Percentiles rank a stretch among this genome's conserved stretches.
Evolutionary conservation across 257 asterid genomes (phyloP).

Genomic region (Rauvolfia tetraphylla): DNA sequence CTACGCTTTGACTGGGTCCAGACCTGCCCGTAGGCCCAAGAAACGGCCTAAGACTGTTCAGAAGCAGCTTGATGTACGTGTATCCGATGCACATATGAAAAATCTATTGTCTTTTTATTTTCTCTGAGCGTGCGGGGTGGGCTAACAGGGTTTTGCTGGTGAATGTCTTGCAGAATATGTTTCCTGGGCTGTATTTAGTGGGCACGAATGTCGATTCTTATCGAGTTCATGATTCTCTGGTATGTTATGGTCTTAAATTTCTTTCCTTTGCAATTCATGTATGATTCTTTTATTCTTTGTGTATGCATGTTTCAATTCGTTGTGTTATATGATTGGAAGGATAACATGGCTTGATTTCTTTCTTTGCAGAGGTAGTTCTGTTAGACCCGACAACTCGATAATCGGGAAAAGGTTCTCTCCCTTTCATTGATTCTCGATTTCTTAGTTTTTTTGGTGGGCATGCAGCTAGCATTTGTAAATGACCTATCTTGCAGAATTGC

Average conservation of each 20-base stretch:
- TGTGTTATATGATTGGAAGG: slow-evolving; percentile 4
- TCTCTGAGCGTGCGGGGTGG: not conserved
- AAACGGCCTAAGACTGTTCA: slow-evolving; percentile 68
- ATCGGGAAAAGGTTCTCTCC: slow-evolving; percentile 17
- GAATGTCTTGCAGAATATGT: slow-evolving; percentile 40
- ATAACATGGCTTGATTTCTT: not conserved
- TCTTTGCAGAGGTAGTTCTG: slow-evolving; percentile 34
- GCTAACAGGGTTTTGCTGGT: not conserved
- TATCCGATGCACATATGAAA: not conserved
- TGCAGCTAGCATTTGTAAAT: not conserved
- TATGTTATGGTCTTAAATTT: slow-evolving; percentile 19
- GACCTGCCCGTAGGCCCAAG: slow-evolving; percentile 72
- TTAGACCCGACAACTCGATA: slow-evolving; percentile 13
- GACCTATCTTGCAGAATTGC: slow-evolving; percentile 13
- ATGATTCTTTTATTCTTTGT: not conserved
- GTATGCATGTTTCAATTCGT: slow-evolving; percentile 4
- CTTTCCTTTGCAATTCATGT: not conserved
- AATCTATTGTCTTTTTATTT: not conserved
- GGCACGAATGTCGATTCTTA: slow-evolving; percentile 64
- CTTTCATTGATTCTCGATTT: not conserved
- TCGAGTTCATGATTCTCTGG: slow-evolving; percentile 47
- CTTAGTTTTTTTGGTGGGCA: not conserved
- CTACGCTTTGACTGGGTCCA: slow-evolving; percentile 72
- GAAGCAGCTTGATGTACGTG: slow-evolving; percentile 70
- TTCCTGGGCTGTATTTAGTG: slow-evolving; percentile 69